phyloP scores from a whole-genome alignment of 306 rosid species.

The Quercus wislizeni region DNA sequence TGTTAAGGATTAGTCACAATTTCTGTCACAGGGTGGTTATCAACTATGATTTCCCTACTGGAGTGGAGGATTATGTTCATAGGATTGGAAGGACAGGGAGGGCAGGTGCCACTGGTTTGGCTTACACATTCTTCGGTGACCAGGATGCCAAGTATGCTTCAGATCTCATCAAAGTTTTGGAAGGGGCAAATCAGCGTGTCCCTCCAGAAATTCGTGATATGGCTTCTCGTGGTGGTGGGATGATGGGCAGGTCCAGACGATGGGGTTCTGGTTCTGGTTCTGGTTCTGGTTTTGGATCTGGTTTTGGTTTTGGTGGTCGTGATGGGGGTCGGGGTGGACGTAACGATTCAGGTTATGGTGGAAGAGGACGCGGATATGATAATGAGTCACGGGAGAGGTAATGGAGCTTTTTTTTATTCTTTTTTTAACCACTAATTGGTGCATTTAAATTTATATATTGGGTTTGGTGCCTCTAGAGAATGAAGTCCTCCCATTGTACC shows the following conservation, averaged over 20 bases:
- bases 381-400: slow-evolving; percentile 64
- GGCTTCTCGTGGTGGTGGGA: slow-evolving; percentile 91
- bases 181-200: slow-evolving; percentile 92
- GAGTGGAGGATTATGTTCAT: slow-evolving; percentile 99
- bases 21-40: slow-evolving; percentile 73
- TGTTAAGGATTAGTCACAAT: slow-evolving; percentile 8
- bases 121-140: slow-evolving; percentile 89
- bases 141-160: slow-evolving; percentile 93
- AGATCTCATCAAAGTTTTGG: slow-evolving; percentile 90
- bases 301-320: slow-evolving; percentile 38
- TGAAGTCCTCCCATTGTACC: neutral
- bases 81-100: slow-evolving; percentile 99
- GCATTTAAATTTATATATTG: neutral
- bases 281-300: slow-evolving; percentile 38
- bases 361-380: slow-evolving; percentile 60
- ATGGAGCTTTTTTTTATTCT: neutral
- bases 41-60: slow-evolving; percentile 97
- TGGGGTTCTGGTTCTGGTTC: slow-evolving; percentile 58
- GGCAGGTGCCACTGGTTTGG: slow-evolving; percentile 97
- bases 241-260: slow-evolving; percentile 73
- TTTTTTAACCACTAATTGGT: neutral
- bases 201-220: slow-evolving; percentile 81
- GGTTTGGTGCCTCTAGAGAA: neutral
- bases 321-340: slow-evolving; percentile 69
- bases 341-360: slow-evolving; percentile 64